Evolutionary conservation across 1,284 basidiomycete genomes (phyloP).

Genomic region (Austroboletus olivaceoglutinosus): DNA sequence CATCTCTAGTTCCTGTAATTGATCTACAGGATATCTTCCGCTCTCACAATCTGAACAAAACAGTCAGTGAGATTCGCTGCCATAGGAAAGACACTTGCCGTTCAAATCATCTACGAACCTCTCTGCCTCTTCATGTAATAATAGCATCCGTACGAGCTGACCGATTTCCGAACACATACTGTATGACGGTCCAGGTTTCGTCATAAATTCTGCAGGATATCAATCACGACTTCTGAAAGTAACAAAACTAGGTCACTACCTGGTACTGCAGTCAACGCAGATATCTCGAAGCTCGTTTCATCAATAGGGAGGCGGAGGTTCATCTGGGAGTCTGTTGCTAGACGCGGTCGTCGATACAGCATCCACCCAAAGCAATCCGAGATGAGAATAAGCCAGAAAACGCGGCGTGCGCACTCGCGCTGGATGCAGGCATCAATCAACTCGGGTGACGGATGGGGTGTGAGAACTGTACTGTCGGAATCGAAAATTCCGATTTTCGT

Average conservation of each 20-base stretch:
- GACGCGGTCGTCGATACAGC: conserved; percentile 48
- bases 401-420: conserved; percentile 67
- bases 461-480: conserved; percentile 54
- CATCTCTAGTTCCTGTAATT: conserved; percentile 26
- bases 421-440: conserved; percentile 60
- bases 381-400: conserved; percentile 74
- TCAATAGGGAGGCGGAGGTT: conserved; percentile 69
- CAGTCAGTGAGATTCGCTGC: conserved; percentile 4
- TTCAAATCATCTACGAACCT: conserved; percentile 40
- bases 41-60: conserved; percentile 20
- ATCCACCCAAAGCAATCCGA: conserved; percentile 51
- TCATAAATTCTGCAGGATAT: conserved; percentile 55
- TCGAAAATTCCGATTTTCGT: conserved; percentile 60
- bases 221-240: conserved; percentile 7
- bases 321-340: conserved; percentile 53
- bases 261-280: conserved; percentile 54
- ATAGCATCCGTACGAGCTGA: conserved; percentile 63
- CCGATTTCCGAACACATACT: conserved; percentile 59
- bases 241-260: conserved; percentile 42
- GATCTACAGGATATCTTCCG: conserved; percentile 21
- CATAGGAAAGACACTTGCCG: conserved; percentile 15
- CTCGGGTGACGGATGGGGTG: conserved; percentile 48
- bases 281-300: conserved; percentile 74
- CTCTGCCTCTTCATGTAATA: conserved; percentile 61
- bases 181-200: conserved; percentile 49